A percentile compares a stretch with the other conserved stretches of the same genome.
Evolutionary conservation across 2,329 filamentous ascomycete genomes (phyloP).

Genomic region (Botryotinia narcissicola): DNA sequence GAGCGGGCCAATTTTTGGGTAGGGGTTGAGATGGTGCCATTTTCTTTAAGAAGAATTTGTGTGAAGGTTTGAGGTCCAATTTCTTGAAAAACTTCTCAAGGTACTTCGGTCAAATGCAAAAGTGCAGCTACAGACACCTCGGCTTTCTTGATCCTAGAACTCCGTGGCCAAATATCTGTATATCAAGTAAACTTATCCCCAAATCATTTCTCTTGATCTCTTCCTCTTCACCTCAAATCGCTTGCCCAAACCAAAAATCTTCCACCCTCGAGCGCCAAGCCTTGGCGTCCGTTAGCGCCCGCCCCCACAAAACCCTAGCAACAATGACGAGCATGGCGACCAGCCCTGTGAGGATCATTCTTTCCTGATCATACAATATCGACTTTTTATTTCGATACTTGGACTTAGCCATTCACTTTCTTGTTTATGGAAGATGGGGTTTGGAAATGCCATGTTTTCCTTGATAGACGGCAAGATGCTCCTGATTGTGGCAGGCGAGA

Average conservation of each 20-base stretch:
- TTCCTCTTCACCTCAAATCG: neutral
- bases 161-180: too few species aligned
- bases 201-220: too few species aligned
- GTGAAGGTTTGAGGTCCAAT: neutral
- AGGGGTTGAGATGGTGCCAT: slow-evolving; percentile 15
- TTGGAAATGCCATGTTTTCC: neutral
- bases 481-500: neutral
- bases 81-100: neutral
- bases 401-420: neutral
- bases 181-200: too few species aligned
- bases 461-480: neutral
- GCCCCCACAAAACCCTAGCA: slow-evolving; percentile 1
- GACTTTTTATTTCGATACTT: too few species aligned
- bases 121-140: neutral
- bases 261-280: slow-evolving; percentile 1
- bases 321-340: slow-evolving; percentile 14
- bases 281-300: neutral
- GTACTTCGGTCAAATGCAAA: neutral
- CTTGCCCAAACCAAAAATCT: neutral
- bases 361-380: neutral
- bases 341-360: slow-evolving; percentile 5
- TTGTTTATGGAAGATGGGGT: neutral
- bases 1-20: slow-evolving; percentile 59
- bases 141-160: too few species aligned
- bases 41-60: neutral